These are phyloP conservation scores for Aspergillus quadrilineatus DNA, from an alignment of 2,329 filamentous ascomycete species.

Conservation along the genomic window DNA sequence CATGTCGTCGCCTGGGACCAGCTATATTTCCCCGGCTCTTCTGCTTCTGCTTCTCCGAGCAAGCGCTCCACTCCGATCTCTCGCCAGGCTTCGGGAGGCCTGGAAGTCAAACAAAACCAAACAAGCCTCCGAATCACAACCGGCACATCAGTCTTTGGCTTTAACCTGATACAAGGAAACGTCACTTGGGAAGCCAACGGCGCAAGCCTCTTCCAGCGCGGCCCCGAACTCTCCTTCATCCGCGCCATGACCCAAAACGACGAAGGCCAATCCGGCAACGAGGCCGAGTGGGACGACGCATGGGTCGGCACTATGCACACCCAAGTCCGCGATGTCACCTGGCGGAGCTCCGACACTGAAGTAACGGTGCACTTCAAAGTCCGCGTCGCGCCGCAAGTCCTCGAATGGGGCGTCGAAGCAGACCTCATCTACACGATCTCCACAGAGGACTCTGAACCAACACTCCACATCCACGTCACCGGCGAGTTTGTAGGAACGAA, in stretches of 20 bases:
- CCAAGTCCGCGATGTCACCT: constrained; percentile 31
- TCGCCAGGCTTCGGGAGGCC: neutral
- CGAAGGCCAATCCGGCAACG: constrained; percentile 47
- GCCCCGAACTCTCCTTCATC: constrained; percentile 52
- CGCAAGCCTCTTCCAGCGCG: constrained; percentile 13
- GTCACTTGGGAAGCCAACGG: constrained; percentile 3
- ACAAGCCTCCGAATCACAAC: neutral
- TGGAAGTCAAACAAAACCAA: neutral
- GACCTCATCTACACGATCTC: constrained; percentile 55
- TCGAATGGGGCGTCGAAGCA: constrained; percentile 59
- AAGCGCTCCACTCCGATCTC: neutral
- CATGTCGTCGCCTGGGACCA: constrained; percentile 60
- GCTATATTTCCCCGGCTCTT: constrained; percentile 7
- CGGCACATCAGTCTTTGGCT: neutral
- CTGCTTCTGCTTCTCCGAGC: neutral
- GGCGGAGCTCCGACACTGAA: constrained; percentile 20
- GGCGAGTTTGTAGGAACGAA: constrained; percentile 42
- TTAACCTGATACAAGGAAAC: constrained; percentile 6
- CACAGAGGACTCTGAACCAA: constrained; percentile 15
- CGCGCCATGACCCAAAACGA: constrained; percentile 68
- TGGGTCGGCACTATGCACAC: constrained; percentile 37
- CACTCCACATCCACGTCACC: constrained; percentile 45
- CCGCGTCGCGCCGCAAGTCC: constrained; percentile 58
- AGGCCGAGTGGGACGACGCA: constrained; percentile 57
- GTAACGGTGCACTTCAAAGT: constrained; percentile 47